A percentile compares a stretch with the other conserved stretches of the same genome.
Conservation (phyloP, 306 rosid genomes). For the Vigna unguiculata region DNA sequence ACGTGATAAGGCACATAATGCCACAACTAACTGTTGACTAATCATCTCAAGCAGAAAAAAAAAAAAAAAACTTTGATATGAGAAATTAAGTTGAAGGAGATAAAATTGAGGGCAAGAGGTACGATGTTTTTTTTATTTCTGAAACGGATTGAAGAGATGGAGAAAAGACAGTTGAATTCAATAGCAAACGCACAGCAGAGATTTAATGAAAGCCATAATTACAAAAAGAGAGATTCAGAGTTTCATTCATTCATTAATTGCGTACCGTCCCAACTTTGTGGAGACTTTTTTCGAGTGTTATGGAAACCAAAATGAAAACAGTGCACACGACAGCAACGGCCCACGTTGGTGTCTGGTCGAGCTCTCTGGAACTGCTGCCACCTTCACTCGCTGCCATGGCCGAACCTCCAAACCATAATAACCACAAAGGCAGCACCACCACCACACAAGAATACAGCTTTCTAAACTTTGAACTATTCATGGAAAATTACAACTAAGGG, state of each 20-base stretch:
- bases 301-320: slow-evolving; percentile 71
- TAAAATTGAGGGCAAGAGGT: background rate
- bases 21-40: background rate
- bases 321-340: slow-evolving; percentile 89
- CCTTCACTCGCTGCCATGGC: slow-evolving; percentile 61
- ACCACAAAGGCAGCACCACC: background rate
- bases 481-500: background rate
- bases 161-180: background rate
- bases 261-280: slow-evolving; percentile 71
- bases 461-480: slow-evolving; percentile 17
- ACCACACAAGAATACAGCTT: background rate
- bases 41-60: background rate
- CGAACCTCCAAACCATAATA: slow-evolving; percentile 41
- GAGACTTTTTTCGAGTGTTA: slow-evolving; percentile 67
- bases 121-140: background rate
- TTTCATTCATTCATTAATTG: slow-evolving; percentile 9
- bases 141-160: background rate
- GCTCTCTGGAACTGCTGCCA: slow-evolving; percentile 48
- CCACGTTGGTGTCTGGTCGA: slow-evolving; percentile 94
- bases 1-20: background rate
- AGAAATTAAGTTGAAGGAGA: background rate
- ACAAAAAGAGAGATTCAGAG: background rate
- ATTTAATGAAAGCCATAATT: background rate
- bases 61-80: background rate
- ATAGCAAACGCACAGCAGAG: slow-evolving; percentile 21